Evolutionary conservation across 768 basidiomycete genomes (phyloP), one percentile per base, ranked within the genome.

Genomic region (Russula sp.): DNA sequence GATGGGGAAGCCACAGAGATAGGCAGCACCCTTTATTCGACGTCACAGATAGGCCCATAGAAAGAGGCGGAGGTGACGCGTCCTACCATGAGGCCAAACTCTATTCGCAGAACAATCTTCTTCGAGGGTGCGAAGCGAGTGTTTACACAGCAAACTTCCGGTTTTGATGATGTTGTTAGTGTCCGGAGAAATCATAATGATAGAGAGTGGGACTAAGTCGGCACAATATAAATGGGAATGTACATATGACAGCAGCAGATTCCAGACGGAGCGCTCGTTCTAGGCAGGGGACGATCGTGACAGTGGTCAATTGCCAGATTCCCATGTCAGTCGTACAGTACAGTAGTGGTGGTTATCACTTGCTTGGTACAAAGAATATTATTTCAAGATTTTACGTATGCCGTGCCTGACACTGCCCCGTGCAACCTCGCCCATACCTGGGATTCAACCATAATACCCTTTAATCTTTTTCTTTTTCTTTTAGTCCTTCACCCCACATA

Each of bases 41-140:
- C 22, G 62, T 63, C 57, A 63, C 27, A 54, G 52, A 32, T 48
- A 13, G 62, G 32, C 32, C 40, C 3, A 48, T 51, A 31, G 57
- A 63, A 47, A 16, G 31, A 9, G 20, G 47, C 22, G 6, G 45
- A 49, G 40, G 57, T 64, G 63, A 64, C 63, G 63, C 57, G 55
- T 39, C 10, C 52, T 31, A 47, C 51, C 57, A 64, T 20, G 62
- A 59, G 62, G 62, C 50, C 22, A 49, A 53, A 40, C 51, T 48
- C 31, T 56, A 50, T 56, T 49, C 39, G 56, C 32, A 56, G 40
- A 35, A 54, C 39, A 49, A 27, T 5, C 2, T n/a, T 20, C 13
- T 44, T 18, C 16, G 6, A 27, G 39, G 13, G 27, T 22, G 13
- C 37, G 55, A 49, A 32, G 40, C 32, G 42, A 31, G 27, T 35